These are phyloP conservation scores for Rheum nobile DNA, from an alignment of 148 eudicot genomes.

Conservation along the genomic window DNA sequence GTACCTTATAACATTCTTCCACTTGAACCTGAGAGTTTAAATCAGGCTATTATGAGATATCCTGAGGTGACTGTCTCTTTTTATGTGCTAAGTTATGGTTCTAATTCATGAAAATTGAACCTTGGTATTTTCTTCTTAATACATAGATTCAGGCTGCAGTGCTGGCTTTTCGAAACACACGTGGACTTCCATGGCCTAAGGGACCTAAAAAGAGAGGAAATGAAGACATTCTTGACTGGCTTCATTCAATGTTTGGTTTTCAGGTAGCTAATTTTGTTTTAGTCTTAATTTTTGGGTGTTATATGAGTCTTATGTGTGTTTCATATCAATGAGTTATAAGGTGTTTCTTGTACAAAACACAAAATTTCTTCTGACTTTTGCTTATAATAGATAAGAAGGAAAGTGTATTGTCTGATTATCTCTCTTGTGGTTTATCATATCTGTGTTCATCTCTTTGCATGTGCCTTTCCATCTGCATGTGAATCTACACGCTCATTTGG, in stretches of 20 bases:
- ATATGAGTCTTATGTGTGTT: too few relatives aligned
- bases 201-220: conserved; percentile 37
- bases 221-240: conserved; percentile 59
- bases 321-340: conserved; percentile 6
- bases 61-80: conserved; percentile 57
- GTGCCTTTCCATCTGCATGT: background rate
- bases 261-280: conserved; percentile 24
- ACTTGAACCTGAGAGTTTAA: conserved; percentile 94
- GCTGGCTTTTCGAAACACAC: conserved; percentile 43
- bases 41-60: conserved; percentile 93
- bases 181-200: conserved; percentile 69
- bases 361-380: conserved; percentile 4
- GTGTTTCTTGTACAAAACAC: conserved; percentile 6
- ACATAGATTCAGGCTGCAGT: conserved; percentile 49
- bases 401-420: background rate
- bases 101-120: background rate
- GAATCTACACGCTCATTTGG: background rate
- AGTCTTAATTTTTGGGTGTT: too few relatives aligned
- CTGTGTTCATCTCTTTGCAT: background rate
- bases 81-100: background rate
- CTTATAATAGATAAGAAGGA: conserved; percentile 6
- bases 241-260: conserved; percentile 57
- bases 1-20: conserved; percentile 93
- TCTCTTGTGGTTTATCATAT: background rate
- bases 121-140: conserved; percentile 3